Evolutionary conservation across 164 flowering plant species (phyloP), one percentile per base, ranked within the genome.

Genomic region (Dillenia turbinata): DNA sequence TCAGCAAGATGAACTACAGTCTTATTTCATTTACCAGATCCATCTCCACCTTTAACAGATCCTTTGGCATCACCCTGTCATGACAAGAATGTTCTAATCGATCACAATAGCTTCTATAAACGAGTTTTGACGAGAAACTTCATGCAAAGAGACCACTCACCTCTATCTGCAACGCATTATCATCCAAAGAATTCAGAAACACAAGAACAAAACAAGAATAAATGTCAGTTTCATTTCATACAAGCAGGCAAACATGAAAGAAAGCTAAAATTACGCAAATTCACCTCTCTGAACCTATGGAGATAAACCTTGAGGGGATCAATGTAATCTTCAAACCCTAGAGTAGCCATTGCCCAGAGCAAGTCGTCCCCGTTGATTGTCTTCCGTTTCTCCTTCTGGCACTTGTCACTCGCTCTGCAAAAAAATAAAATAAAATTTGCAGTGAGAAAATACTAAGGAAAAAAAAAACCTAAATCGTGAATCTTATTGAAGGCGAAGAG

Each of bases 331-430:
- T 88, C 89, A 71, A 88, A 88, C 40, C 90, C 94, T 52, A 85
- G 54, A 1, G 94, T 85, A 2, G 85, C 79, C 94, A 88, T 85
- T 12, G 90, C 90, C 90, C 89, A 85, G 16, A 88, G 63, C 72
- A 88, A 73, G 81, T 85, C 94, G 66, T 85, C 90, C 0, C 94
- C 94, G 77, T 83, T 85, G 12, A 85, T 81, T 2, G 90, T 88
- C 86, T 85, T 85, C 49, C 94, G 70, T 76, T 88, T 85, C 77
- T 88, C 90, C 60, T 71, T 79, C 78, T 83, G 89, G 61, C 94
- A 88, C 71, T 88, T 88, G 66, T 84, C 90, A 57, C 93, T 87
- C 26, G 93, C 93, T 77, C 93, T 87, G 50, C 46, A 68, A 49
- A 61, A 70, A 40, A 69, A 59, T 52, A n/a, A 59, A 40, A 16